Conservation (phyloP, 805 yeast species). For the Wickerhamiella azyma region DNA sequence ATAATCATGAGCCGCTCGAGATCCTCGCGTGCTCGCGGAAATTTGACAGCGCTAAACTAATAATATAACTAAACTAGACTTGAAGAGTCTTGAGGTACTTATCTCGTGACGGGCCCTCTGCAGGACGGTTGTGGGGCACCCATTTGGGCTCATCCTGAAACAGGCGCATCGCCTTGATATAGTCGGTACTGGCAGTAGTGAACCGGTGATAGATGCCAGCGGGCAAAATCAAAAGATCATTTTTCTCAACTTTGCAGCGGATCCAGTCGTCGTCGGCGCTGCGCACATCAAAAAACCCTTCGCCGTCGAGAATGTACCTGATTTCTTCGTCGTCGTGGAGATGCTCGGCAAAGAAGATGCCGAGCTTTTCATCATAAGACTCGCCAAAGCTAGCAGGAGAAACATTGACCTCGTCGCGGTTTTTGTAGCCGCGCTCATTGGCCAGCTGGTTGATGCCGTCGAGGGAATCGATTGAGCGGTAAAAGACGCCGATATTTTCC, state of each 20-base stretch:
- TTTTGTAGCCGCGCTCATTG: slow-evolving; percentile 54
- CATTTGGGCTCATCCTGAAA: slow-evolving; percentile 95
- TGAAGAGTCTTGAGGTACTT: slow-evolving; percentile 28
- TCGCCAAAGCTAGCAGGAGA: slow-evolving; percentile 48
- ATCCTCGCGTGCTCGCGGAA: too few species aligned
- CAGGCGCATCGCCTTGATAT: slow-evolving; percentile 64
- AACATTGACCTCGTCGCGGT: slow-evolving; percentile 59
- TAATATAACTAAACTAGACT: not conserved
- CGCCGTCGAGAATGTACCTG: slow-evolving; percentile 77
- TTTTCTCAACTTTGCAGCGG: slow-evolving; percentile 45
- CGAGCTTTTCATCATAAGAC: slow-evolving; percentile 50
- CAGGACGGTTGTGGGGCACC: slow-evolving; percentile 71
- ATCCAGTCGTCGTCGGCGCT: slow-evolving; percentile 57
- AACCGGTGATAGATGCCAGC: slow-evolving; percentile 93
- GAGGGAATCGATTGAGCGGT: slow-evolving; percentile 36
- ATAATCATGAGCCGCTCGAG: too few species aligned
- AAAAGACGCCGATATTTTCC: slow-evolving; percentile 51
- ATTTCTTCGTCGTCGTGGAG: slow-evolving; percentile 96
- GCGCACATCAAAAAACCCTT: slow-evolving; percentile 83
- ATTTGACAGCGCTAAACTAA: too few species aligned
- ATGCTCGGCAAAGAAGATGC: slow-evolving; percentile 68
- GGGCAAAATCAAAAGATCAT: slow-evolving; percentile 56
- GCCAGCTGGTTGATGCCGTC: slow-evolving; percentile 56
- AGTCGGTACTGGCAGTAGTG: slow-evolving; percentile 50
- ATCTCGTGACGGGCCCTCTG: slow-evolving; percentile 35